Percentiles rank a stretch among this genome's conserved stretches.
phyloP scores from a whole-genome alignment of 2,329 filamentous ascomycete genomes.

The Microdochium paspali region DNA sequence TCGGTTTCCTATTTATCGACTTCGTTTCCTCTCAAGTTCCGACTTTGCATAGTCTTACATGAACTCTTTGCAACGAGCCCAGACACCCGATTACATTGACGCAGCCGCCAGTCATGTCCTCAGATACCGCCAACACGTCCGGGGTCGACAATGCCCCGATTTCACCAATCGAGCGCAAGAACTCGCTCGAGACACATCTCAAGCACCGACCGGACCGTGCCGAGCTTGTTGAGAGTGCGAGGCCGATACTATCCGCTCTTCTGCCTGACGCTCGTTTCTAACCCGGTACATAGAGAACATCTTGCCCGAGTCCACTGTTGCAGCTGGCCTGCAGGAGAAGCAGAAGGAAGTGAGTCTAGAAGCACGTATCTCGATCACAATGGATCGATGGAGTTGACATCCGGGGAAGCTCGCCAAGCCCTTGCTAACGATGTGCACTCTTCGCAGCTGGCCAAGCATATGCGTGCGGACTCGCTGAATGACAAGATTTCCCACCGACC shows the following conservation, averaged over 20 bases:
- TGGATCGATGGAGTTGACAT: too few species aligned
- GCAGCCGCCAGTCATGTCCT: too few species aligned
- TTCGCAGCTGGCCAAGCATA: conserved; percentile 64
- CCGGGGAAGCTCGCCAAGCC: too few species aligned
- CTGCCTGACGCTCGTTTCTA: conserved; percentile 8
- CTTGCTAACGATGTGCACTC: background rate
- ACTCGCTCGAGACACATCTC: conserved; percentile 66
- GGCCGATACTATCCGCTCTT: conserved; percentile 16
- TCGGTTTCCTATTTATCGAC: too few species aligned
- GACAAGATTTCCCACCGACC: conserved; percentile 77
- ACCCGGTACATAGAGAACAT: conserved; percentile 60
- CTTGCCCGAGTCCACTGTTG: conserved; percentile 67
- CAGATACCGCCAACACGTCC: background rate
- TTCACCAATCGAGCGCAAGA: conserved; percentile 47
- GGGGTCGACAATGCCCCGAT: conserved; percentile 48
- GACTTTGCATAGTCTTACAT: too few species aligned
- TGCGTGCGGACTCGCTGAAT: conserved; percentile 79
- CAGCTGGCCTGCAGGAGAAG: conserved; percentile 69
- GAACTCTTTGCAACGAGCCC: too few species aligned
- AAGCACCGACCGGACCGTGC: conserved; percentile 66
- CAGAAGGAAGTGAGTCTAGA: conserved; percentile 54
- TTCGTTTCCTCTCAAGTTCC: too few species aligned
- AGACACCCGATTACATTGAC: too few species aligned
- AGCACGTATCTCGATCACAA: conserved; percentile 1
- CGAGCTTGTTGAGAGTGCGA: conserved; percentile 66